phyloP scores from a whole-genome alignment of 805 yeast genomes.

The Candida vaughaniae region DNA sequence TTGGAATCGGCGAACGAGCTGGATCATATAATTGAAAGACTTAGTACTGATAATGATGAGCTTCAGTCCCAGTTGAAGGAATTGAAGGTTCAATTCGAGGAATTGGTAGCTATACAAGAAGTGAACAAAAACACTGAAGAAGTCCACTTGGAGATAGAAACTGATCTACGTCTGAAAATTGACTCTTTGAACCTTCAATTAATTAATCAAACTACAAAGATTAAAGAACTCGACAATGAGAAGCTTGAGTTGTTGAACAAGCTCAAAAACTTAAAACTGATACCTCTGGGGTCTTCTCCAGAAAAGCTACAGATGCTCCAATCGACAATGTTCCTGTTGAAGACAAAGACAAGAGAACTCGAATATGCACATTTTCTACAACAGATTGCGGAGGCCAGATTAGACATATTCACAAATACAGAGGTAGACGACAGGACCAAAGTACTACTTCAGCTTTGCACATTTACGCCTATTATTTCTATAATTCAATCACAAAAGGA shows the following conservation, averaged over 20 bases:
- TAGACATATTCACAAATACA: neutral
- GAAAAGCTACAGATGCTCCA: neutral
- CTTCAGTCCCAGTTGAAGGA: conserved; percentile 30
- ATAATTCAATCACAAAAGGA: neutral
- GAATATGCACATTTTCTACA: conserved; percentile 4
- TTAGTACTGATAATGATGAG: conserved; percentile 35
- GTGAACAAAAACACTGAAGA: conserved; percentile 52
- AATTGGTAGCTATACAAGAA: conserved; percentile 49
- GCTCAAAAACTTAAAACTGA: neutral
- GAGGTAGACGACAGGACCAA: conserved; percentile 1
- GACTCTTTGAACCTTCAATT: conserved; percentile 18
- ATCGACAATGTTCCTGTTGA: neutral
- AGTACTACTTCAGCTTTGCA: neutral
- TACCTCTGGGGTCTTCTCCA: neutral
- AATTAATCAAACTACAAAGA: conserved; percentile 7
- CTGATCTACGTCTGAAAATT: conserved; percentile 42
- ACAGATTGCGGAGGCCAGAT: conserved; percentile 2
- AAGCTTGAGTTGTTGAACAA: conserved; percentile 2
- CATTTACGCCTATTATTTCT: neutral
- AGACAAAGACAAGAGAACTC: conserved; percentile 10
- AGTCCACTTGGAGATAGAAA: conserved; percentile 41
- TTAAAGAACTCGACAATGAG: neutral
- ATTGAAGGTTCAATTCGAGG: conserved; percentile 40
- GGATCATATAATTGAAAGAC: conserved; percentile 33
- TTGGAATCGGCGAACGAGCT: conserved; percentile 34